A percentile compares a stretch with the other conserved stretches of the same genome.
Conservation (phyloP, 441 rosid genomes). For the Adansonia rubrostipa region DNA sequence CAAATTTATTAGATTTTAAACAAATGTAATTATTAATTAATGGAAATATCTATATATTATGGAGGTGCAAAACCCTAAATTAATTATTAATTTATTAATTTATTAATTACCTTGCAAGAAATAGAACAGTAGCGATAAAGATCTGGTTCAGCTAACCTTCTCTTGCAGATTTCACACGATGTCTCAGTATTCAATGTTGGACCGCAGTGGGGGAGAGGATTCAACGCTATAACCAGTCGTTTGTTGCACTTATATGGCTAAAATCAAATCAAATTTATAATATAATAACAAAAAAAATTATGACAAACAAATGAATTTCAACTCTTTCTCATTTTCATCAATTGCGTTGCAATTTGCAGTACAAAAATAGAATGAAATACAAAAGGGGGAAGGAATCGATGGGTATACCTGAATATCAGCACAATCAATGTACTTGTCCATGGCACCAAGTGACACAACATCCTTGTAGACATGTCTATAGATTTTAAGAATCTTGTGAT, state of each 20-base stretch:
- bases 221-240: slow-evolving; percentile 42
- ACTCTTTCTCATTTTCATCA: too few species aligned
- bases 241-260: slow-evolving; percentile 55
- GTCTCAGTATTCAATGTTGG: slow-evolving; percentile 27
- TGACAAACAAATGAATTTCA: too few species aligned
- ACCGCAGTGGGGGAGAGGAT: slow-evolving; percentile 51
- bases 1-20: background rate
- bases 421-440: slow-evolving; percentile 46
- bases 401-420: slow-evolving; percentile 41
- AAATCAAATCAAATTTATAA: slow-evolving; percentile 8
- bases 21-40: too few species aligned
- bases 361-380: background rate
- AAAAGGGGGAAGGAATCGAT: background rate
- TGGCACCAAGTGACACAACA: slow-evolving; percentile 42
- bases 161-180: slow-evolving; percentile 40
- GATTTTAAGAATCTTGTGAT: slow-evolving; percentile 44
- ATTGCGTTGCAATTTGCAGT: too few species aligned
- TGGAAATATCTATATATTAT: too few species aligned
- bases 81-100: too few species aligned
- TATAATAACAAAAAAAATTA: too few species aligned
- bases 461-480: slow-evolving; percentile 51
- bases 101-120: slow-evolving; percentile 47
- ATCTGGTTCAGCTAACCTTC: slow-evolving; percentile 42
- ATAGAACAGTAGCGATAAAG: slow-evolving; percentile 44
- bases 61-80: background rate